Evolutionary conservation across 371 early-diverging fungal species (phyloP).

Genomic region (Entomophthora muscae): DNA sequence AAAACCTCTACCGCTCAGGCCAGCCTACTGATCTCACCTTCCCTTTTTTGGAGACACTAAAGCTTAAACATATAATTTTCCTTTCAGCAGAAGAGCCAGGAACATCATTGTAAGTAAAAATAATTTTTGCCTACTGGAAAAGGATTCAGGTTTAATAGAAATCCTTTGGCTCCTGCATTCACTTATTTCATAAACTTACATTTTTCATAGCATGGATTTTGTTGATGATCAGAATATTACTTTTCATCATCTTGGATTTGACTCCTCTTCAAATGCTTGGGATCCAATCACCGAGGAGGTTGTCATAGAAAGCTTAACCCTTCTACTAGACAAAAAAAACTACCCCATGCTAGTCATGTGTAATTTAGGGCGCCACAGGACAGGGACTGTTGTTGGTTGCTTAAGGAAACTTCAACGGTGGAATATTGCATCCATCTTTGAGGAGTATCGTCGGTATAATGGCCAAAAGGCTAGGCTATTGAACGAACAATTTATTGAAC

Average conservation of each 20-base stretch:
- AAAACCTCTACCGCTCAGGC: constrained; percentile 90
- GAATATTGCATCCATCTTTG: constrained; percentile 94
- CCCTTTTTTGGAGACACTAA: constrained; percentile 88
- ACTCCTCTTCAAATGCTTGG: constrained; percentile 71
- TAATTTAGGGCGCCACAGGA: constrained; percentile 88
- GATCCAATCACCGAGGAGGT: constrained; percentile 93
- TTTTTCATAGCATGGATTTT: constrained; percentile 57
- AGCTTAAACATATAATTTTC: constrained; percentile 78
- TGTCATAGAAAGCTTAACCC: constrained; percentile 73
- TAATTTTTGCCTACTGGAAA: background rate
- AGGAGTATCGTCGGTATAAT: constrained; percentile 92
- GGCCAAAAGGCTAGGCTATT: constrained; percentile 84
- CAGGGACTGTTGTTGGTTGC: constrained; percentile 93
- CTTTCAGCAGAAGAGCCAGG: constrained; percentile 92
- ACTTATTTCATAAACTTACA: background rate
- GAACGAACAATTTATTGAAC: constrained; percentile 87
- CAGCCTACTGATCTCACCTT: constrained; percentile 96
- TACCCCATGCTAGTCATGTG: constrained; percentile 95
- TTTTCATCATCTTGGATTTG: constrained; percentile 64
- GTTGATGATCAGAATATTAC: constrained; percentile 92
- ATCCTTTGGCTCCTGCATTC: background rate
- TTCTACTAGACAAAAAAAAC: constrained; percentile 71
- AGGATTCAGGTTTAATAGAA: background rate
- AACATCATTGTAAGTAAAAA: constrained; percentile 54
- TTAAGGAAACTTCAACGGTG: constrained; percentile 89